Evolutionary conservation across 148 eudicot genomes (phyloP).

Genomic region (Diospyros lotus): DNA sequence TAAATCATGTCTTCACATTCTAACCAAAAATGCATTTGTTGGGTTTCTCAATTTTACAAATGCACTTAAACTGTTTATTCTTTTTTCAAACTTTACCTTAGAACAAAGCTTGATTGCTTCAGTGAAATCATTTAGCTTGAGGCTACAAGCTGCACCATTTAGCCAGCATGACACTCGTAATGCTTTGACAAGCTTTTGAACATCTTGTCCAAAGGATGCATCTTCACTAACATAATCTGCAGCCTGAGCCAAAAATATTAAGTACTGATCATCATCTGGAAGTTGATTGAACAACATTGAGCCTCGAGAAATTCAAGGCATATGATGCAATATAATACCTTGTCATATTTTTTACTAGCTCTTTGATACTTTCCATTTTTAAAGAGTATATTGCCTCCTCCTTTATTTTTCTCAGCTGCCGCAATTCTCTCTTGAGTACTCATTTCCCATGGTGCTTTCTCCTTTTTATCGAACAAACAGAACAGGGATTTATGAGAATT

Average conservation of each 20-base stretch:
- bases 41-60: background rate
- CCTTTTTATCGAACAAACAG: conserved; percentile 26
- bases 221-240: conserved; percentile 52
- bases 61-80: background rate
- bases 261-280: background rate
- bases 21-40: background rate
- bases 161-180: conserved; percentile 67
- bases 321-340: conserved; percentile 28
- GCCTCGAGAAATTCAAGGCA: background rate
- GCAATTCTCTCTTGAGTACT: conserved; percentile 39
- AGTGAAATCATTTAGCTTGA: conserved; percentile 40
- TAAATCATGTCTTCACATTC: background rate
- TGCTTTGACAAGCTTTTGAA: conserved; percentile 40
- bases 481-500: background rate
- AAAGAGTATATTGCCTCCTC: conserved; percentile 58
- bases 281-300: background rate
- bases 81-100: conserved; percentile 31
- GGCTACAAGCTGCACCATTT: conserved; percentile 58
- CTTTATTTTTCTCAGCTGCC: conserved; percentile 53
- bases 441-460: conserved; percentile 73
- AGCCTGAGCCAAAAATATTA: conserved; percentile 31
- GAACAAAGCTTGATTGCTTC: conserved; percentile 55
- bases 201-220: conserved; percentile 36
- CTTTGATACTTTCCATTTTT: conserved; percentile 52
- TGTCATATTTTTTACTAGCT: conserved; percentile 64